Evolutionary conservation across 371 early-diverging fungal species (phyloP), one percentile per base, ranked within the genome.

Genomic region (Syncephalastrum racemosum): DNA sequence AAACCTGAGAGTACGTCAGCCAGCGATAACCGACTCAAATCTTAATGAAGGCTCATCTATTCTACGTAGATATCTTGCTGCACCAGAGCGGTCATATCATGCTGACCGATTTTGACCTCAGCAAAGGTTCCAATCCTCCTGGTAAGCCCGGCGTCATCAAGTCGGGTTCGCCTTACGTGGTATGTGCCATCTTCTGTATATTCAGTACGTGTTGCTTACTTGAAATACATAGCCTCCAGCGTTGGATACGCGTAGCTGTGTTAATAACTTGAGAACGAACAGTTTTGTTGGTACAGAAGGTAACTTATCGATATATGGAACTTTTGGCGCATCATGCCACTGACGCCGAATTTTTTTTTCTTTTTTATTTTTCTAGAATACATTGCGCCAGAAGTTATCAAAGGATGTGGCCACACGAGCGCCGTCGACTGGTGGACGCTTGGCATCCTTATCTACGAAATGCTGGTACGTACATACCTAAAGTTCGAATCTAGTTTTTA

Each of bases 381-480:
- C 71, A 92, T 98, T 77, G 97, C 99, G 2, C 98, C 99, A n/a
- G 98, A 97, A 71, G 92, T 92, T 14, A 89, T 92, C 71, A 87
- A 87, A 53, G 97, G 95, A 19, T 78, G 83, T 56, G 98, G 98
- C 13, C 97, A 99, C 75, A 94, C 97, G 12, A 87, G 85, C 64
- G 85, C 90, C 0, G 97, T 96, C 6, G 99, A 99, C 75, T 97
- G 99, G 94, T 99, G 99, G 99, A 95, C 98, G 8, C 70, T 99
- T n/a, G 99, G 99, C 14, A 94, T 99, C 24, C 75, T 98, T 31
- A 86, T 98, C 16, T 99, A 93, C 68, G 98, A 98, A 75, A 95
- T 99, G 95, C 80, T 97, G 71, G 89, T 88, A 75, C 69, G 71
- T 56, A 22, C 3, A 48, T 10, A 53, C 45, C 12, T 7, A 31